A percentile compares a stretch with the other conserved stretches of the same genome.
These are phyloP conservation scores for Russula virescens DNA, from an alignment of 768 basidiomycete genomes.

Conservation along the genomic window DNA sequence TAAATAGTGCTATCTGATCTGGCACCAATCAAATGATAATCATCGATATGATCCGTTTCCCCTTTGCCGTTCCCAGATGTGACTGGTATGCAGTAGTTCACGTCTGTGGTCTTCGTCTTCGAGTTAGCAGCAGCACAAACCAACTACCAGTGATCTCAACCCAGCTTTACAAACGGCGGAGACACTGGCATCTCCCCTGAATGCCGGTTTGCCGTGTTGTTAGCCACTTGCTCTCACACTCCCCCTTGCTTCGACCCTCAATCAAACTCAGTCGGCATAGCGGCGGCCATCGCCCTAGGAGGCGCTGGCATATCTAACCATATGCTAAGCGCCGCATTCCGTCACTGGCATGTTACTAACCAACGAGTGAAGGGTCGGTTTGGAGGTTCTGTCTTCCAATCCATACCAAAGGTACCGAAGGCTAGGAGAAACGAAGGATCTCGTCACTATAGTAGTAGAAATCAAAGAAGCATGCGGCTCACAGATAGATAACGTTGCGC, in stretches of 20 bases:
- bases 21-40: neutral
- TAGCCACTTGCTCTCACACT: neutral
- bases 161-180: too few relatives aligned
- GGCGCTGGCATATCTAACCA: neutral
- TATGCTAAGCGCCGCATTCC: neutral
- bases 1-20: neutral
- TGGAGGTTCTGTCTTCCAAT: neutral
- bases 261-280: neutral
- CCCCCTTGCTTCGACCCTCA: neutral
- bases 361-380: neutral
- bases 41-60: neutral
- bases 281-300: neutral
- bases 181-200: too few relatives aligned
- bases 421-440: neutral
- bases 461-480: neutral
- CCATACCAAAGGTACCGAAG: too few relatives aligned
- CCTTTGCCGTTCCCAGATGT: neutral
- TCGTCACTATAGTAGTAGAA: neutral
- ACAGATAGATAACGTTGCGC: neutral
- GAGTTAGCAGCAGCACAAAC: too few relatives aligned
- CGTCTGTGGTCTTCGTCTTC: too few relatives aligned
- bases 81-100: too few relatives aligned
- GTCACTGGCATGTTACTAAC: neutral
- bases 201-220: neutral
- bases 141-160: too few relatives aligned